A percentile compares a stretch with the other conserved stretches of the same genome.
Conservation (phyloP, 495 filamentous ascomycete genomes). For the Aspergillus homomorphus region DNA sequence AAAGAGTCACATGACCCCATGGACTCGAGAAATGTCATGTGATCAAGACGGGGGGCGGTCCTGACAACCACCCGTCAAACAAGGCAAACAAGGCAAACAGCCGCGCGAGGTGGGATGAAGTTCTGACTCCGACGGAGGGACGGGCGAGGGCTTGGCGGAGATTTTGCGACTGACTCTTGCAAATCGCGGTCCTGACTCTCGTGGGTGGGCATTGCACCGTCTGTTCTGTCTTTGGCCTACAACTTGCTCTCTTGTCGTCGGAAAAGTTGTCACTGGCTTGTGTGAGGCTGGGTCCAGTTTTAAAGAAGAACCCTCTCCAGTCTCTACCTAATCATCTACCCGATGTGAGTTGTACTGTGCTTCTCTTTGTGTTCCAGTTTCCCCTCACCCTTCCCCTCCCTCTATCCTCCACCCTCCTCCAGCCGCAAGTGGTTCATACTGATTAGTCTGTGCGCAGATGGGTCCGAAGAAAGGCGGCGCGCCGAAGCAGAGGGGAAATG, state of each 20-base stretch:
- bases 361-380: too few species aligned
- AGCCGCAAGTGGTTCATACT: background rate
- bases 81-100: constrained; percentile 31
- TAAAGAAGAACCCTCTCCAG: background rate
- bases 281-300: background rate
- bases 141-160: constrained; percentile 31
- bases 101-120: constrained; percentile 20
- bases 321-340: background rate
- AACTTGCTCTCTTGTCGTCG: background rate
- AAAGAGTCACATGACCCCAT: constrained; percentile 1
- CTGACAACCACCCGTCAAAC: constrained; percentile 21
- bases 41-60: background rate
- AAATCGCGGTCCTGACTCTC: background rate
- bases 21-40: constrained; percentile 21
- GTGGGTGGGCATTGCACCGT: background rate
- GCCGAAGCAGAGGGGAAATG: constrained; percentile 58
- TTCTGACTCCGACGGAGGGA: constrained; percentile 24
- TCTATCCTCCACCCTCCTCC: background rate
- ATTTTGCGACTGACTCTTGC: constrained; percentile 1
- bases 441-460: constrained; percentile 25
- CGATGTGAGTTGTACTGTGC: constrained; percentile 14
- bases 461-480: constrained; percentile 56
- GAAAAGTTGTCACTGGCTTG: background rate
- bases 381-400: too few species aligned
- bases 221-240: background rate